Evolutionary conservation across 169 alveolate genomes (phyloP).

Genomic region (Plasmodium knowlesi): DNA sequence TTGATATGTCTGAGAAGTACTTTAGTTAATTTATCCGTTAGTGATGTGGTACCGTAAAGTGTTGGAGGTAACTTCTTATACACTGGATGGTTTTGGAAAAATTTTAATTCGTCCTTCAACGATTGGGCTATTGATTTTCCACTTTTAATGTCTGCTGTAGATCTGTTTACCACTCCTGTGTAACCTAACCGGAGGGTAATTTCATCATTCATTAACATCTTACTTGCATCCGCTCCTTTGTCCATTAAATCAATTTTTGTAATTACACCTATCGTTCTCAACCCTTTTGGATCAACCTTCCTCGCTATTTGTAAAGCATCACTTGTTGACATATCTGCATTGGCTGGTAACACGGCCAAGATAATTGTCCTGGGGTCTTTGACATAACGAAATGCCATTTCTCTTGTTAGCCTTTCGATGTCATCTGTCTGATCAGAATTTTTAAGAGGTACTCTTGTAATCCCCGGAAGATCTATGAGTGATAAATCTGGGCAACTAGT

Average conservation of each 20-base stretch:
- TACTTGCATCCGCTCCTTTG: conserved; percentile 97
- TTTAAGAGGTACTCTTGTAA: conserved; percentile 96
- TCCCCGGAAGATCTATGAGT: conserved; percentile 99
- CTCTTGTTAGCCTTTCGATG: conserved; percentile 95
- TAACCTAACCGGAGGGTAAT: conserved; percentile 97
- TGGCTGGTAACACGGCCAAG: conserved; percentile 97
- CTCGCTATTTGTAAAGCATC: conserved; percentile 98
- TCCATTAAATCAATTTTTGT: conserved; percentile 99
- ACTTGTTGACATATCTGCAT: conserved; percentile 97
- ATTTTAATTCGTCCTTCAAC: conserved; percentile 92
- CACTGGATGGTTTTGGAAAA: conserved; percentile 93
- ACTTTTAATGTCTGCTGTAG: conserved; percentile 93
- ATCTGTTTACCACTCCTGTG: conserved; percentile 96
- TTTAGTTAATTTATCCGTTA: conserved; percentile 95
- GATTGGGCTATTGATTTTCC: conserved; percentile 92
- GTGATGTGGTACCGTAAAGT: conserved; percentile 95
- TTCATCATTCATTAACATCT: conserved; percentile 96
- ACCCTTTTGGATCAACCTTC: conserved; percentile 96
- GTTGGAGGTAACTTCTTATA: conserved; percentile 93
- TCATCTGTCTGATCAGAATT: conserved; percentile 97
- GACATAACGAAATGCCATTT: conserved; percentile 94
- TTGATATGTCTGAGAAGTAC: conserved; percentile 96
- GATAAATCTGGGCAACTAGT: conserved; percentile 97
- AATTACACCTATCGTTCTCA: conserved; percentile 96
- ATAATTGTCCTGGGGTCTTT: conserved; percentile 97